Base-by-base conservation (phyloP, 1,139 yeast species). In the Torulaspora globosa region DNA sequence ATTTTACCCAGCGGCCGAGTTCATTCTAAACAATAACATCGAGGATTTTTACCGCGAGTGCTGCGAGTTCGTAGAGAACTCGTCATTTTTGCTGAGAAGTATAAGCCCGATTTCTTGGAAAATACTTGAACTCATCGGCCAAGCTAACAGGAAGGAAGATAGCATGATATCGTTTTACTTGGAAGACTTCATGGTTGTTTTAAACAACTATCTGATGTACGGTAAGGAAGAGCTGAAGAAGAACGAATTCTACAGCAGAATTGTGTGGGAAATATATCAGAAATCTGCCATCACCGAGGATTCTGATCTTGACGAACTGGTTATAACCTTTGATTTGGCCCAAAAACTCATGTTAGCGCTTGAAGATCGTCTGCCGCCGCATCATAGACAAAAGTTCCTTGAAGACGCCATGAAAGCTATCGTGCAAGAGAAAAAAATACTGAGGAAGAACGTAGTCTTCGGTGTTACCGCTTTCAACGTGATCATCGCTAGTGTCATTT, bases 11-110 rank as follows among this genome's bases (percentile, higher is more conserved):
- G 84, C 83, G 26, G 77, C 90, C 40, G 78, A 78, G 50, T 79
- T 73, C 55, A 84, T 88, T 5, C 74, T 90, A 47, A 71, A 69
- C 29, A 75, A 82, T 53, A 75, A 76, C 42, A 69, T 87, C 62
- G 87, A 84, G 53, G 95, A 88, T 59, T 88, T 85, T 64, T 82
- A 82, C 61, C 78, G 86, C 31, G 97, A 92, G 65, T 76, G 82
- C 35, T 80, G 89, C 53, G 96, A 88, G 58, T 74, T 92, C 59
- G 78, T 89, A 54, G 97, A 92, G 59, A 88, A 87, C 65, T 80
- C 94, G 24, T 80, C 94, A 0, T 90, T 84, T 64, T 72, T 88
- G 49, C 72, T 85, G 39, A 79, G 94, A 63, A 63, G 71, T 10
- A 81, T 92, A 16, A 79, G 90, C 8, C 85, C 87, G 10, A 69